Percentiles rank a stretch among this genome's conserved stretches.
These are phyloP conservation scores for Candida freyschussii DNA, from an alignment of 1,139 yeast species.

Conservation along the genomic window DNA sequence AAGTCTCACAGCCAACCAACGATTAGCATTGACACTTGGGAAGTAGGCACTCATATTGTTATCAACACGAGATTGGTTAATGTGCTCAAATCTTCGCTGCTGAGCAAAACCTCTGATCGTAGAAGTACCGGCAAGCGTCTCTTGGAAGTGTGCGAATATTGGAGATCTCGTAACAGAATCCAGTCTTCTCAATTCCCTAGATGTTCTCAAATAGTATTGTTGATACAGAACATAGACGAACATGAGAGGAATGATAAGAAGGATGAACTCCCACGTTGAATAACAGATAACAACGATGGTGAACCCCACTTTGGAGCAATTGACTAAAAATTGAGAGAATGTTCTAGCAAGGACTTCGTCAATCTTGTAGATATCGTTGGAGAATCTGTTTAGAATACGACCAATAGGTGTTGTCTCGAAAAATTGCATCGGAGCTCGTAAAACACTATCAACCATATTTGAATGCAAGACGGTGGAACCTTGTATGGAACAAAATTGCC, in stretches of 20 bases:
- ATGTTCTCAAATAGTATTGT: slow-evolving; percentile 81
- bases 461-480: slow-evolving; percentile 79
- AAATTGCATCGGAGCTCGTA: slow-evolving; percentile 94
- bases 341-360: slow-evolving; percentile 86
- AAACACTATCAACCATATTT: slow-evolving; percentile 71
- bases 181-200: slow-evolving; percentile 90
- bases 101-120: slow-evolving; percentile 89
- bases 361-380: slow-evolving; percentile 88
- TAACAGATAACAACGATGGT: slow-evolving; percentile 78
- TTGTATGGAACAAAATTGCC: slow-evolving; percentile 80
- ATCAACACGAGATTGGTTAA: slow-evolving; percentile 77
- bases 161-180: slow-evolving; percentile 94
- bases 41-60: slow-evolving; percentile 86
- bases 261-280: slow-evolving; percentile 83
- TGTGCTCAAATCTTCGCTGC: slow-evolving; percentile 60
- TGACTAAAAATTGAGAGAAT: slow-evolving; percentile 75
- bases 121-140: slow-evolving; percentile 82
- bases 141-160: slow-evolving; percentile 95
- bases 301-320: slow-evolving; percentile 68
- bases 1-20: slow-evolving; percentile 94
- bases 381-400: slow-evolving; percentile 86
- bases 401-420: slow-evolving; percentile 98
- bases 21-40: slow-evolving; percentile 89
- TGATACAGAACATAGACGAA: slow-evolving; percentile 78
- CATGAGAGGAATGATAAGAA: slow-evolving; percentile 67